Evolutionary conservation across 2,329 filamentous ascomycete species (phyloP), one percentile per base, ranked within the genome.

Genomic region (Chaetomium olivaceum): DNA sequence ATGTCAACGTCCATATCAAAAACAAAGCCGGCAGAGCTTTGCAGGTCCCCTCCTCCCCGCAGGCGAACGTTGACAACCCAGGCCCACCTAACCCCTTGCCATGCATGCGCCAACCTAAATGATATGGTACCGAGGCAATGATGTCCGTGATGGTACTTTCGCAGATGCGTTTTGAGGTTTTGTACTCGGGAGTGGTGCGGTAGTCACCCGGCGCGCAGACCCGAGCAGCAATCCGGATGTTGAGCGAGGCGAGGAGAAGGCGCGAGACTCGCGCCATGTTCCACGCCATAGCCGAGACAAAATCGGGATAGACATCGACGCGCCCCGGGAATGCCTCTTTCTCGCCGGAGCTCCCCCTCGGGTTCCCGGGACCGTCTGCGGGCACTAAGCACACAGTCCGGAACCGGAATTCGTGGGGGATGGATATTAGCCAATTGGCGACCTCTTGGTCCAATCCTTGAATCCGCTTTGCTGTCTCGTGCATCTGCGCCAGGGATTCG

Each of bases 211-310:
- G 86, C 4, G 81, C 77, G 74, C 83, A 85, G 25, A 85, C 77
- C 85, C 86, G 88, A 0, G 86, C 86, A 7, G 83, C 80, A 69
- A 85, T 85, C 12, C 86, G 83, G 25, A 88, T 82, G 55, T 84
- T 80, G 19, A 85, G 75, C 19, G 84, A 82, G 1, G 83, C 81
- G 25, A 88, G 78, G 61, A 86, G 80, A 23, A 89, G 77, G 1
- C 86, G 80, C 8, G 81, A 79, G 19, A 82, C 79, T n/a, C 86
- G 79, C 66, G 80, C 77, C 74, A 84, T 77, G 71, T 88, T 88
- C 81, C 83, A 85, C 8, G 85, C 77, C 66, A 80, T 83, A 23
- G 82, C 82, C 43, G 85, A 82, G 78, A 83, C 86, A 61, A 87
- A 78, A 73, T 88, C 85, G 16, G 79, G 76, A 71, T 87, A 89